Evolutionary conservation across 306 rosid genomes (phyloP), one percentile per base, ranked within the genome.

Genomic region (Neltuma alba): DNA sequence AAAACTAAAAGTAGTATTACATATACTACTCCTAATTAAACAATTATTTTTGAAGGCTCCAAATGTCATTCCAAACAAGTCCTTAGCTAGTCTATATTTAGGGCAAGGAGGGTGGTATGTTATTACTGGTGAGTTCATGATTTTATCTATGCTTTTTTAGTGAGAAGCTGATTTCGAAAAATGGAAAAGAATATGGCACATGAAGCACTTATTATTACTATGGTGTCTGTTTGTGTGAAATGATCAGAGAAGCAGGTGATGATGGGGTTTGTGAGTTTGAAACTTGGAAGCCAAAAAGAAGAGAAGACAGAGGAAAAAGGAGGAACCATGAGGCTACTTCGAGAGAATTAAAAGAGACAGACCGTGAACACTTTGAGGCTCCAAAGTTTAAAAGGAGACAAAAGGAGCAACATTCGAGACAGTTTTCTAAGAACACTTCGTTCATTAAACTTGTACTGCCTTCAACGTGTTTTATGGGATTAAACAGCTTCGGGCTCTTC

Each of bases 391-490:
- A 74, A 75, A 87, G 85, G 58, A 60, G 92, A 89, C 89, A 87
- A 86, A 82, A 74, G 79, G 86, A 79, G 50, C 93, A 79, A n/a
- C 72, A 44, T 77, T 25, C 89, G 33, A 87, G 80, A 68, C 75
- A 74, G 11, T 78, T 78, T 21, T n/a, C n/a, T n/a, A n/a, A n/a
- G n/a, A n/a, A n/a, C n/a, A n/a, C n/a, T n/a, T n/a, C n/a, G n/a
- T n/a, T n/a, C n/a, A n/a, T n/a, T n/a, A n/a, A n/a, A n/a, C n/a
- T n/a, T n/a, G n/a, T n/a, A 75, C 52, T 68, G 71, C n/a, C n/a
- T n/a, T n/a, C n/a, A 87, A 89, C 96, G 90, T 91, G 96, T 91
- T 87, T 91, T 86, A n/a, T 70, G 90, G 90, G 84, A 68, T 6
- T 54, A 40, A 65, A 79, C 36, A 61, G 82, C 88, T 84, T 86